Conservation (phyloP, 441 rosid genomes). For the Erodium moschatum region DNA sequence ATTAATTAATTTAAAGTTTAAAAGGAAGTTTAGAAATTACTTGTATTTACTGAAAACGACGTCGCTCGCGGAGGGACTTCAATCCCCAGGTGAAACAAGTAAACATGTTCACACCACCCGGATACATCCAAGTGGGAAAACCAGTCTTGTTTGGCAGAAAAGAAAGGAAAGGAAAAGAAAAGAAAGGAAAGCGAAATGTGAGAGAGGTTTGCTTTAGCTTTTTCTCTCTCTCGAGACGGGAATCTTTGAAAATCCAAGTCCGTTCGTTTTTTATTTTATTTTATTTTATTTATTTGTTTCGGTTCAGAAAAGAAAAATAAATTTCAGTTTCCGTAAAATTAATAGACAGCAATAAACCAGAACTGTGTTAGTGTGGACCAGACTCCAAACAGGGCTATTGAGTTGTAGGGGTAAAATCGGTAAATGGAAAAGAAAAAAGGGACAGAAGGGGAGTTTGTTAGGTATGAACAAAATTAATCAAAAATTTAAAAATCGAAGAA, state of each 20-base stretch:
- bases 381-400: too few relatives aligned
- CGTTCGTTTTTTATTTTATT: background rate
- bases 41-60: background rate
- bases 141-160: background rate
- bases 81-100: conserved; percentile 1
- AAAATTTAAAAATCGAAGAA: too few relatives aligned
- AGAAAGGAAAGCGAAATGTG: conserved; percentile 34
- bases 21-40: too few relatives aligned
- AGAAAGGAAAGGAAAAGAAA: background rate
- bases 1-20: too few relatives aligned
- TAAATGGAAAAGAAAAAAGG: too few relatives aligned
- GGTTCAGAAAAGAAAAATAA: too few relatives aligned
- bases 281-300: background rate
- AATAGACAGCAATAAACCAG: too few relatives aligned
- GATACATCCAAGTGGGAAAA: conserved; percentile 3
- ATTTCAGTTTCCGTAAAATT: too few relatives aligned
- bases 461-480: too few relatives aligned
- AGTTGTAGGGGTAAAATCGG: too few relatives aligned
- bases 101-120: background rate
- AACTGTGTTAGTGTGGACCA: too few relatives aligned
- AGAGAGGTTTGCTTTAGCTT: conserved; percentile 50
- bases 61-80: background rate
- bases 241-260: conserved; percentile 55
- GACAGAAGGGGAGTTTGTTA: too few relatives aligned
- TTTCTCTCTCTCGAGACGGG: conserved; percentile 32